A percentile compares a stretch with the other conserved stretches of the same genome.
phyloP scores from a whole-genome alignment of 305 asterid genomes.

The Plantago lanceolata region DNA sequence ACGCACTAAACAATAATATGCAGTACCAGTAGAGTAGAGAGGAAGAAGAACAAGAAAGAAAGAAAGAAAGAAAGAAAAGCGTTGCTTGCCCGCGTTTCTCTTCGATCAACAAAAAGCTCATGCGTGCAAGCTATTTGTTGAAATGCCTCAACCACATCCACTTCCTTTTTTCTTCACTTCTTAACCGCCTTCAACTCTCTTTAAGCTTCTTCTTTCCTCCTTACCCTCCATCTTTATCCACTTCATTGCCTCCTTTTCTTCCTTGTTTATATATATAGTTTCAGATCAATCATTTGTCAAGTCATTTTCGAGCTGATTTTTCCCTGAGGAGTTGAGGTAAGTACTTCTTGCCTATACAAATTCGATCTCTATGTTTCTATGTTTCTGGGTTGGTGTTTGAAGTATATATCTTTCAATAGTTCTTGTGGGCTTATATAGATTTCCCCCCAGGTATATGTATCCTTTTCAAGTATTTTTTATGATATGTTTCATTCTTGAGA shows the following conservation, averaged over 20 bases:
- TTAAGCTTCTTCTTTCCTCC: slow-evolving; percentile 52
- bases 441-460: neutral
- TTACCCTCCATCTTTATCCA: slow-evolving; percentile 32
- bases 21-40: slow-evolving; percentile 5
- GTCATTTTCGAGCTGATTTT: slow-evolving; percentile 24
- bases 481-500: neutral
- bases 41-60: slow-evolving; percentile 6
- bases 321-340: slow-evolving; percentile 25
- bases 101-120: slow-evolving; percentile 31
- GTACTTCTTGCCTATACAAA: slow-evolving; percentile 13
- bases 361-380: slow-evolving; percentile 1
- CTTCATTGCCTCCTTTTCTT: slow-evolving; percentile 23
- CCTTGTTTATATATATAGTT: no score
- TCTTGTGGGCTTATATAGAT: neutral
- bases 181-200: slow-evolving; percentile 44
- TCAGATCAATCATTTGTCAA: slow-evolving; percentile 14
- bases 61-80: neutral
- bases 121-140: slow-evolving; percentile 82
- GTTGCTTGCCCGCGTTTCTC: slow-evolving; percentile 81
- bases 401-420: no score
- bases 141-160: slow-evolving; percentile 23
- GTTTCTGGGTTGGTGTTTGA: neutral
- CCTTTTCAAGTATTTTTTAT: no score
- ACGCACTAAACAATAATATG: neutral
- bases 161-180: slow-evolving; percentile 22